Evolutionary conservation across 192 early-diverging fungal species (phyloP), one percentile per base, ranked within the genome.

Genomic region (Spizellomyces punctatus): DNA sequence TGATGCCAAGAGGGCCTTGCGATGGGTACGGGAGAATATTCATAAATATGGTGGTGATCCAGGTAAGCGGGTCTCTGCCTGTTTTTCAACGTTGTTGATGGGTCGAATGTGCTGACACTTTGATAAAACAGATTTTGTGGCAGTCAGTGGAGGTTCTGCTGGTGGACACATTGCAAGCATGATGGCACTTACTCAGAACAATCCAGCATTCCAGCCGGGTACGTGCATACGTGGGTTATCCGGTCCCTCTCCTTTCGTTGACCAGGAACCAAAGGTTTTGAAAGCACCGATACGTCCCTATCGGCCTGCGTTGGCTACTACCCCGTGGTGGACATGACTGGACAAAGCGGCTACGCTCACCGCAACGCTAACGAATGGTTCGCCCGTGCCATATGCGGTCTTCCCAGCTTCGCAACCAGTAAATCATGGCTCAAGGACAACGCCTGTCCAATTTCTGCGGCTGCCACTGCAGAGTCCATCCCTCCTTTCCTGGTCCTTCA

Each of bases 1-100:
- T 17, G 89, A 92, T 64, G 80, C 84, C 72, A 90, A 92, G 67
- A 78, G 89, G 10, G 89, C 87, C n/a, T 58, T 92, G 43, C 82
- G 88, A n/a, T 92, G 91, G 91, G 79, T 88, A 10, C 86, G 82
- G 58, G 63, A 80, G 58, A 86, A 86, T 65, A 83, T 90, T 46
- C 60, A 73, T 56, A 64, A 69, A 14, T 90, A 86, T 75, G 89
- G 89, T 46, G 91, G 91, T 2, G 82, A 92, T 52, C 71, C 71
- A 5, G 66, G 66, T 67, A 67, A 22, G 66, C 10, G 14, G 52
- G 52, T 54, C 50, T 52, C n/a, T n/a, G 10, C n/a, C 10, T 52
- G n/a, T n/a, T n/a, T 54, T n/a, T 16, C 17, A 19, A 19, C 17
- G 52, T 36, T 36, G 27, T 36, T 54, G 16, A 54, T 54, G 16